Evolutionary conservation across 208 protist genomes (phyloP).

Genomic region (Trichomonas vaginalis): DNA sequence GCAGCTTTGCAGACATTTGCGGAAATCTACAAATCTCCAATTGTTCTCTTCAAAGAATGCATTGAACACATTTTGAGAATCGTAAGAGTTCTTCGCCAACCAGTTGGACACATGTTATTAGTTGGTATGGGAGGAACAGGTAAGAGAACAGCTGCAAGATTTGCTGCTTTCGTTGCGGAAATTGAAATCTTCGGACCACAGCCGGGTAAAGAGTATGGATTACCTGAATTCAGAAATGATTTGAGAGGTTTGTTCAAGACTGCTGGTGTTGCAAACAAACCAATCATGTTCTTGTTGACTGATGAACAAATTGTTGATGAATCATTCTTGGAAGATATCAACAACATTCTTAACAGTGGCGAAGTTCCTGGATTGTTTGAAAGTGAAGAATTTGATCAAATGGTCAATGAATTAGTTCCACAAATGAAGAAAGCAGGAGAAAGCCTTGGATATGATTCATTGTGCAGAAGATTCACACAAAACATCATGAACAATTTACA

Average conservation of each 20-base stretch:
- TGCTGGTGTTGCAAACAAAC: slow-evolving; percentile 67
- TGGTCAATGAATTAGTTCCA: slow-evolving; percentile 30
- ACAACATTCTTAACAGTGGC: slow-evolving; percentile 79
- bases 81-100: slow-evolving; percentile 72
- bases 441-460: not conserved
- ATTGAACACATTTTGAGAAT: slow-evolving; percentile 80
- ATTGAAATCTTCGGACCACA: slow-evolving; percentile 71
- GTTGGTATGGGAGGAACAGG: slow-evolving; percentile 83
- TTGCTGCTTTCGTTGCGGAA: slow-evolving; percentile 70
- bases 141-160: slow-evolving; percentile 65
- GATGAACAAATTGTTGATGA: slow-evolving; percentile 81
- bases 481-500: slow-evolving; percentile 64
- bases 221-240: slow-evolving; percentile 77
- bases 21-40: not conserved
- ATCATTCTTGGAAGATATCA: slow-evolving; percentile 83
- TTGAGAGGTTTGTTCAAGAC: slow-evolving; percentile 63
- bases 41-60: slow-evolving; percentile 81
- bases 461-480: slow-evolving; percentile 24
- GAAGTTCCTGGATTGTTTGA: slow-evolving; percentile 51
- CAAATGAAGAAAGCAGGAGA: slow-evolving; percentile 63
- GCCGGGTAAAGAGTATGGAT: slow-evolving; percentile 70
- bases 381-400: slow-evolving; percentile 37
- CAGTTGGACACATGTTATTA: slow-evolving; percentile 73
- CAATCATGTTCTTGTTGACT: slow-evolving; percentile 74
- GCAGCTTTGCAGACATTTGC: not conserved